These are phyloP conservation scores for Ogataea paraovalis DNA, from an alignment of 805 yeast genomes.

Conservation along the genomic window DNA sequence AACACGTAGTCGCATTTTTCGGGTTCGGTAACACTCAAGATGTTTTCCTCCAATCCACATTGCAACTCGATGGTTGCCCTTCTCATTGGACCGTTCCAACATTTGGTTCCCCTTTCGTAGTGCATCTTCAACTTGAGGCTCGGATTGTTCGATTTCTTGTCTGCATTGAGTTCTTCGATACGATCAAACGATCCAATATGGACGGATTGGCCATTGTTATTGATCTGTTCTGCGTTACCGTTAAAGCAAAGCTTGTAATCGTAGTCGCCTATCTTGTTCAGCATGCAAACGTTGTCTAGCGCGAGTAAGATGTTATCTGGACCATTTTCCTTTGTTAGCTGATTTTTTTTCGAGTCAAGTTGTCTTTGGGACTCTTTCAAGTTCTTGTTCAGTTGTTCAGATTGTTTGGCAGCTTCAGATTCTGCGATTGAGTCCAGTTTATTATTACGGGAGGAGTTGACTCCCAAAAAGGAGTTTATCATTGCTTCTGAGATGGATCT, in stretches of 20 bases:
- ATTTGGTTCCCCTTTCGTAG: constrained; percentile 64
- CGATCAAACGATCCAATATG: constrained; percentile 43
- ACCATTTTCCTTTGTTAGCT: constrained; percentile 41
- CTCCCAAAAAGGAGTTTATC: constrained; percentile 22
- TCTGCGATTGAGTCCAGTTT: constrained; percentile 3
- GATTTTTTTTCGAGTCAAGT: constrained; percentile 2
- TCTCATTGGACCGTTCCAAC: constrained; percentile 94
- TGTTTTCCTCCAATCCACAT: constrained; percentile 59
- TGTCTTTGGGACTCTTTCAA: constrained; percentile 1
- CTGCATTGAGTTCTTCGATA: constrained; percentile 7
- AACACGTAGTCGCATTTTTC: constrained; percentile 80
- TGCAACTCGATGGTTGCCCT: constrained; percentile 57
- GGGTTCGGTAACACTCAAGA: constrained; percentile 76
- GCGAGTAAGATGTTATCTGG: constrained; percentile 63
- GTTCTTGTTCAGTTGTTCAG: constrained; percentile 20
- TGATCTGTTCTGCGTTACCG: constrained; percentile 53
- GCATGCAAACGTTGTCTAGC: constrained; percentile 40
- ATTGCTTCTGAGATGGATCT: constrained; percentile 7
- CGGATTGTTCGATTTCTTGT: constrained; percentile 2
- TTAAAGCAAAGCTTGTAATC: constrained; percentile 59
- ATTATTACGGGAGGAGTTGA: constrained; percentile 3
- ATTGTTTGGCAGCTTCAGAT: constrained; percentile 15
- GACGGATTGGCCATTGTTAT: constrained; percentile 40
- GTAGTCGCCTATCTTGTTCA: constrained; percentile 60
- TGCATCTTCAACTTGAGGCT: constrained; percentile 17